Conservation (phyloP, 73 alveolate species). For the Blepharisma stoltei region DNA sequence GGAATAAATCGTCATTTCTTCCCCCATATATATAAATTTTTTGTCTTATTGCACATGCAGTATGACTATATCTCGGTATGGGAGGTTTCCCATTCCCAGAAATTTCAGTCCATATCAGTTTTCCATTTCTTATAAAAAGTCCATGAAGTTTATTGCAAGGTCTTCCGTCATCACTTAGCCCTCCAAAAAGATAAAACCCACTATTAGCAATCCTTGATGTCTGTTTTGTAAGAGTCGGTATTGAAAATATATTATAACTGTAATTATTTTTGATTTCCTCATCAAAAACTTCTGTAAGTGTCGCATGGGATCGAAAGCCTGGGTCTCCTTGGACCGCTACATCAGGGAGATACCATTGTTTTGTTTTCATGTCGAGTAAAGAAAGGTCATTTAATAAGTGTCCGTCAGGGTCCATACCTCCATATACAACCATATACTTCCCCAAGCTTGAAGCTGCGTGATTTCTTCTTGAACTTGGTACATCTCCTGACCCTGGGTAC, state of each 20-base stretch:
- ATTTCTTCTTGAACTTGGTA: conserved; percentile 24
- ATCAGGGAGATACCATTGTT: conserved; percentile 17
- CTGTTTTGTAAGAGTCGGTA: background rate
- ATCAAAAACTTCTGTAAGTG: conserved; percentile 8
- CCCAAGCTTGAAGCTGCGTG: conserved; percentile 25
- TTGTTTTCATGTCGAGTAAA: background rate
- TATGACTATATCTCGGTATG: conserved; percentile 49
- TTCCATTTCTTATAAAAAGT: conserved; percentile 11
- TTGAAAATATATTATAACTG: background rate
- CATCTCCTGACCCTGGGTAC: conserved; percentile 11
- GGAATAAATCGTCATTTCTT: conserved; percentile 32
- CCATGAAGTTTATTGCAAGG: background rate
- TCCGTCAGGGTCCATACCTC: conserved; percentile 16
- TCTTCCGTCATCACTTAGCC: background rate
- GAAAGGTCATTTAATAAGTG: background rate
- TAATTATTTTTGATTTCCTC: conserved; percentile 5
- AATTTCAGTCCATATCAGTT: background rate
- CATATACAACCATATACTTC: conserved; percentile 19
- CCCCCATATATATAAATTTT: conserved; percentile 33
- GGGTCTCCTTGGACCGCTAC: background rate
- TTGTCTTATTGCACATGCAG: conserved; percentile 41
- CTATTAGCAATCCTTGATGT: background rate
- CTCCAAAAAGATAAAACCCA: conserved; percentile 28
- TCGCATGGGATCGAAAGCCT: conserved; percentile 19
- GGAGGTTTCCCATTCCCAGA: conserved; percentile 47